phyloP scores from a whole-genome alignment of 805 yeast species.

The Sugiyamaella qingdaonensis region DNA sequence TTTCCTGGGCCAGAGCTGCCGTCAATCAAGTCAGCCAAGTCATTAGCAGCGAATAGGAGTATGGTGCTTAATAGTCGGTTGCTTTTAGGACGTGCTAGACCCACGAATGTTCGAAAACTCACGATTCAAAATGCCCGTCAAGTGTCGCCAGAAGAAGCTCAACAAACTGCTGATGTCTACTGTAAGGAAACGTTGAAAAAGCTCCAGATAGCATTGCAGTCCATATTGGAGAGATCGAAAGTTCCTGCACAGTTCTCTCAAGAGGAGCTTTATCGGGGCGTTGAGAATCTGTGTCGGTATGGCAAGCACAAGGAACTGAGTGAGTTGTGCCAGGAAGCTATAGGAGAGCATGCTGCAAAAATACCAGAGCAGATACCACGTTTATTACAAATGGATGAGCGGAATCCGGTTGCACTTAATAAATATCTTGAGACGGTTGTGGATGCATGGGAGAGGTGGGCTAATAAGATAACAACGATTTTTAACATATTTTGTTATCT shows the following conservation, averaged over 20 bases:
- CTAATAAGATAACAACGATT: constrained; percentile 20
- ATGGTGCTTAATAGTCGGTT: constrained; percentile 1
- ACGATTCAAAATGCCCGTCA: constrained; percentile 1
- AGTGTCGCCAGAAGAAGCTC: background rate
- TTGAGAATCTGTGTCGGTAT: constrained; percentile 29
- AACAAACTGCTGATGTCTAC: constrained; percentile 7
- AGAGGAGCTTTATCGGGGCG: constrained; percentile 31
- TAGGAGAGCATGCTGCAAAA: constrained; percentile 11
- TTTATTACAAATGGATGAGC: too few species aligned
- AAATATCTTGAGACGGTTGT: background rate
- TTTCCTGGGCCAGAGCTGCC: constrained; percentile 14
- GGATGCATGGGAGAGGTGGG: constrained; percentile 19
- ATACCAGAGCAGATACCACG: background rate
- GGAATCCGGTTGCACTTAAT: background rate
- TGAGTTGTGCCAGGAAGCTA: constrained; percentile 18
- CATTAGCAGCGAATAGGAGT: background rate
- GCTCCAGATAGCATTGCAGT: constrained; percentile 16
- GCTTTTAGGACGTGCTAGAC: constrained; percentile 6
- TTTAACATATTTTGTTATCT: constrained; percentile 29
- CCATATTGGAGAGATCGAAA: constrained; percentile 12
- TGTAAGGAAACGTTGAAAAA: constrained; percentile 13
- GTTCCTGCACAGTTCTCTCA: constrained; percentile 19
- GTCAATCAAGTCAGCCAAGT: background rate
- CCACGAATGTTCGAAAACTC: background rate
- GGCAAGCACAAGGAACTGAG: constrained; percentile 24